phyloP scores from a whole-genome alignment of 164 flowering plant genomes.

The Vitis cinerea region DNA sequence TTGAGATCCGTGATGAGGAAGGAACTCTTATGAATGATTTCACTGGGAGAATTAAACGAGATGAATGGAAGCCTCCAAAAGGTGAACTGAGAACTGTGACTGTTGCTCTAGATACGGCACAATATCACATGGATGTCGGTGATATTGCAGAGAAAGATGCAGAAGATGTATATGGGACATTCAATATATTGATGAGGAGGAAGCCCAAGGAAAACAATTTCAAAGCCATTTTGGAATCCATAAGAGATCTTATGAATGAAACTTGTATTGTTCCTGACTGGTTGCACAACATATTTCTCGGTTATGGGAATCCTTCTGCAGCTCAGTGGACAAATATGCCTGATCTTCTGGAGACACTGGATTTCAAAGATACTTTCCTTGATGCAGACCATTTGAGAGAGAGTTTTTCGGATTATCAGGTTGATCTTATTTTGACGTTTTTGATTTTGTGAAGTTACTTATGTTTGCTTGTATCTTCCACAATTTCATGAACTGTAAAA shows the following conservation, averaged over 20 bases:
- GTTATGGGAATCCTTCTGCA: constrained; percentile 97
- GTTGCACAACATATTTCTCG: constrained; percentile 92
- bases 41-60: constrained; percentile 89
- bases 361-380: constrained; percentile 93
- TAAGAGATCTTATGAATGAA: constrained; percentile 99
- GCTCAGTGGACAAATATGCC: constrained; percentile 99
- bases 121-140: constrained; percentile 93
- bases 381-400: constrained; percentile 78
- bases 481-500: neutral
- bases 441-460: neutral
- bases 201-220: constrained; percentile 99
- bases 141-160: constrained; percentile 86
- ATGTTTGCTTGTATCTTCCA: neutral
- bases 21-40: constrained; percentile 98
- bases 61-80: constrained; percentile 99
- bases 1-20: constrained; percentile 95
- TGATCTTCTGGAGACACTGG: constrained; percentile 76
- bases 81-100: constrained; percentile 94
- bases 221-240: constrained; percentile 96
- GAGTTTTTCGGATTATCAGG: constrained; percentile 77
- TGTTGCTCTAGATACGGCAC: constrained; percentile 93
- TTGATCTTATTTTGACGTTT: constrained; percentile 17
- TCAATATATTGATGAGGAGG: constrained; percentile 90
- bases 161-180: constrained; percentile 90
- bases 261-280: constrained; percentile 97